phyloP scores from a whole-genome alignment of 179 eudicot genomes.

The Spergularia azorica region DNA sequence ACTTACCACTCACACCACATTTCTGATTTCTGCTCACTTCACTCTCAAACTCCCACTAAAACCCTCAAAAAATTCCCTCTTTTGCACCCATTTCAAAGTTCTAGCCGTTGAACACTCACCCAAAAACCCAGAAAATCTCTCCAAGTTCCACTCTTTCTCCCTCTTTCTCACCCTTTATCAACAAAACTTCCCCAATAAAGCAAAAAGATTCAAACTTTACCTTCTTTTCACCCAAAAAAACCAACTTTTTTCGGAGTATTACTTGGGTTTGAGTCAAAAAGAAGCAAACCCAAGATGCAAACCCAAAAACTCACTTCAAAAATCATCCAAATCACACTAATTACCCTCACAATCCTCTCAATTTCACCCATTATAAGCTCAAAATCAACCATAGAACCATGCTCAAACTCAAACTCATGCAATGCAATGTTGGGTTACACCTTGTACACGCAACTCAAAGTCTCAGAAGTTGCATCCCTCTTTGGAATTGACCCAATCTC shows the following conservation, averaged over 20 bases:
- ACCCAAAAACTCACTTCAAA: constrained; percentile 35
- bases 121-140: background rate
- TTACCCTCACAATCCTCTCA: constrained; percentile 23
- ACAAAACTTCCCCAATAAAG: background rate
- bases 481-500: constrained; percentile 76
- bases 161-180: background rate
- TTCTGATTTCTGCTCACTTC: no score
- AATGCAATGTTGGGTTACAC: constrained; percentile 78
- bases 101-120: constrained; percentile 3
- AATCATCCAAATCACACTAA: background rate
- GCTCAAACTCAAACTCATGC: constrained; percentile 74
- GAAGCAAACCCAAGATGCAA: constrained; percentile 32
- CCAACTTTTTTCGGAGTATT: background rate
- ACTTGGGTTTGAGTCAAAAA: background rate
- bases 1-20: background rate
- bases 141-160: background rate
- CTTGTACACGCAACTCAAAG: constrained; percentile 86
- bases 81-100: constrained; percentile 15
- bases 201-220: constrained; percentile 20
- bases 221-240: background rate
- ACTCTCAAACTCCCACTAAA: background rate
- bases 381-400: constrained; percentile 96
- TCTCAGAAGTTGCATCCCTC: constrained; percentile 79
- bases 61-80: constrained; percentile 6
- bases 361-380: constrained; percentile 33